phyloP scores from a whole-genome alignment of 768 basidiomycete genomes.

The Amanita subjunquillea region DNA sequence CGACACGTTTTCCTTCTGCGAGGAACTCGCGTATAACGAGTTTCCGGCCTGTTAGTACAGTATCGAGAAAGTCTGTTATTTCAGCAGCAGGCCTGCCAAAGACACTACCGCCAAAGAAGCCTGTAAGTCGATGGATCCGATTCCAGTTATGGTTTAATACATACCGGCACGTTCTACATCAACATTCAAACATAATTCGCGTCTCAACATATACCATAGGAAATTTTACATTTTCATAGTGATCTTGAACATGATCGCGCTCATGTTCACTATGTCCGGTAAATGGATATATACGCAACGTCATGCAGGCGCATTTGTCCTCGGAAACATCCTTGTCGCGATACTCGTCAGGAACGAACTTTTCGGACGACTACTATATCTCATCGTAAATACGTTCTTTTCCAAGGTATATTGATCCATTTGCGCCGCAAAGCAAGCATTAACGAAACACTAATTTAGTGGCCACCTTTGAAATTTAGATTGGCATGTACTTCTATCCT shows the following conservation, averaged over 20 bases:
- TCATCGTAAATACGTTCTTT: conserved; percentile 61
- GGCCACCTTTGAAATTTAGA: conserved; percentile 43
- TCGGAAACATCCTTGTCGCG: conserved; percentile 64
- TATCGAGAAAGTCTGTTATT: not conserved
- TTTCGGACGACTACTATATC: conserved; percentile 69
- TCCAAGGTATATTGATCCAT: conserved; percentile 46
- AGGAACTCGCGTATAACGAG: not conserved
- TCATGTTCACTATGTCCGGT: conserved; percentile 50
- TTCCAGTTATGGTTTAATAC: conserved; percentile 73
- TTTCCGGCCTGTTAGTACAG: not conserved
- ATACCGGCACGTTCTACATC: conserved; percentile 40
- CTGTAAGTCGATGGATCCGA: conserved; percentile 42
- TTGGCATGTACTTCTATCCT: conserved; percentile 65
- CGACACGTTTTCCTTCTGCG: not conserved
- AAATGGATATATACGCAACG: conserved; percentile 58
- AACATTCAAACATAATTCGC: not conserved
- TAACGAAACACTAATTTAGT: conserved; percentile 18
- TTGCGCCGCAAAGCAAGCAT: not conserved
- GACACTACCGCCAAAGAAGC: conserved; percentile 13
- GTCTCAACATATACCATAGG: conserved; percentile 20
- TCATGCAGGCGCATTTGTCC: conserved; percentile 61
- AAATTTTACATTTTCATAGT: conserved; percentile 66
- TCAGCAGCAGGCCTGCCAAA: conserved; percentile 6
- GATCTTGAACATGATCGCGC: conserved; percentile 45
- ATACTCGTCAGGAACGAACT: conserved; percentile 77